These are phyloP conservation scores for Beauveria asiatica DNA, from an alignment of 2,329 filamentous ascomycete species.

Conservation along the genomic window DNA sequence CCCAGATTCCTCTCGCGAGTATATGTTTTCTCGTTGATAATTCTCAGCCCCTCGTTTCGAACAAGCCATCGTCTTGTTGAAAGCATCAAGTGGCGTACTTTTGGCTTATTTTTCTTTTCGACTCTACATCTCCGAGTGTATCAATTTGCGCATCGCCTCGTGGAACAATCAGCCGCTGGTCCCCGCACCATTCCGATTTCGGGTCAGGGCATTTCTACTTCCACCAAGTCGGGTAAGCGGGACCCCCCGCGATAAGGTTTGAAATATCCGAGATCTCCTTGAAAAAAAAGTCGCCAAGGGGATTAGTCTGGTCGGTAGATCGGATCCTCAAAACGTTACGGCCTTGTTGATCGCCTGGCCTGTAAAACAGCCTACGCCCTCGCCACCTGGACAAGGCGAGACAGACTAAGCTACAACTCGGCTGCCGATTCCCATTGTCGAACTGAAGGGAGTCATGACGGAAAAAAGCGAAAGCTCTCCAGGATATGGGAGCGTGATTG, in stretches of 20 bases:
- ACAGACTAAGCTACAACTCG: not conserved
- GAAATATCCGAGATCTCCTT: not conserved
- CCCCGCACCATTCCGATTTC: not conserved
- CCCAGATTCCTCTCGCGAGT: no score
- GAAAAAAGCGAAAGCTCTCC: not conserved
- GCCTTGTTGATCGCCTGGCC: not conserved
- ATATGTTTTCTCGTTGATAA: no score
- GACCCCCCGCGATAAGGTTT: not conserved
- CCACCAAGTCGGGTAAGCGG: not conserved
- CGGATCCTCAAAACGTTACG: not conserved
- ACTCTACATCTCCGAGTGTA: not conserved
- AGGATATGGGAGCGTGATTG: not conserved
- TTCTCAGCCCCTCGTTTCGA: not conserved
- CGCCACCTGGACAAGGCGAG: not conserved
- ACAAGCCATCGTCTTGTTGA: not conserved
- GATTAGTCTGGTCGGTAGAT: not conserved
- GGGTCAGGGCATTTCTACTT: not conserved
- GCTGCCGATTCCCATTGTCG: not conserved
- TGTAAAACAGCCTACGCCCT: not conserved
- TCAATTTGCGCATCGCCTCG: not conserved
- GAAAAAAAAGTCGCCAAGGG: not conserved
- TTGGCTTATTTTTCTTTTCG: not conserved
- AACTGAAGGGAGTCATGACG: not conserved
- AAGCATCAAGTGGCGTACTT: not conserved
- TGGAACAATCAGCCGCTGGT: not conserved